Percentiles rank a stretch among this genome's conserved stretches.
Conservation (phyloP, 495 filamentous ascomycete genomes). For the Recurvomyces mirabilis region DNA sequence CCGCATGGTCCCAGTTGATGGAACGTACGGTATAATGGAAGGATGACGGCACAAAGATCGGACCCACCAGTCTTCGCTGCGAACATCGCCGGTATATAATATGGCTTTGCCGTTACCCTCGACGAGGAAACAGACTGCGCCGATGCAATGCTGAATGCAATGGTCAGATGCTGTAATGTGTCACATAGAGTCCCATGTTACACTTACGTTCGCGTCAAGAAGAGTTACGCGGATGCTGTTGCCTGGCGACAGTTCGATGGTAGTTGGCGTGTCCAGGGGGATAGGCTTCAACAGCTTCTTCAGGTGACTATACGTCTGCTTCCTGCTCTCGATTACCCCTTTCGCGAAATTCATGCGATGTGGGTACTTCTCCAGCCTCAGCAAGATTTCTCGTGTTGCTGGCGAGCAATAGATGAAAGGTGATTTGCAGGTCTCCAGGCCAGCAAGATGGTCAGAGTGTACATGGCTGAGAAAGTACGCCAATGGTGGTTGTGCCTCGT, state of each 20-base stretch:
- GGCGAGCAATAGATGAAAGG: slow-evolving; percentile 86
- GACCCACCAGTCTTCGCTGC: slow-evolving; percentile 63
- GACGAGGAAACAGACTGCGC: slow-evolving; percentile 90
- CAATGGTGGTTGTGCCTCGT: slow-evolving; percentile 48
- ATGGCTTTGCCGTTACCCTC: slow-evolving; percentile 65
- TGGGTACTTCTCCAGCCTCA: slow-evolving; percentile 63
- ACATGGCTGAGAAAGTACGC: slow-evolving; percentile 90
- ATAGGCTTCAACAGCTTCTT: slow-evolving; percentile 67
- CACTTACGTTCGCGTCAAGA: slow-evolving; percentile 87
- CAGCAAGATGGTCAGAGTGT: slow-evolving; percentile 81
- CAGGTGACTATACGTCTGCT: slow-evolving; percentile 63
- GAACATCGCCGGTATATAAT: slow-evolving; percentile 87
- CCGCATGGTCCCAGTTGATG: not conserved
- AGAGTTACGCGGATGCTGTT: slow-evolving; percentile 67
- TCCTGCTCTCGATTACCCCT: slow-evolving; percentile 62
- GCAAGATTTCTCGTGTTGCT: slow-evolving; percentile 62
- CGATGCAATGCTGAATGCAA: slow-evolving; percentile 80
- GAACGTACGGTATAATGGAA: slow-evolving; percentile 57
- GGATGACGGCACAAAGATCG: slow-evolving; percentile 57
- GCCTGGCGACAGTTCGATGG: slow-evolving; percentile 60
- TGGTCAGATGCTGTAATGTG: too few relatives aligned
- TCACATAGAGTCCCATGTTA: too few relatives aligned
- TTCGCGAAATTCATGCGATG: slow-evolving; percentile 68
- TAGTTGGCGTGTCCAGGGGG: slow-evolving; percentile 70
- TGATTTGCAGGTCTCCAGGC: slow-evolving; percentile 62